Evolutionary conservation across 2,329 filamentous ascomycete genomes (phyloP).

Genomic region (Nigrospora sphaerica): DNA sequence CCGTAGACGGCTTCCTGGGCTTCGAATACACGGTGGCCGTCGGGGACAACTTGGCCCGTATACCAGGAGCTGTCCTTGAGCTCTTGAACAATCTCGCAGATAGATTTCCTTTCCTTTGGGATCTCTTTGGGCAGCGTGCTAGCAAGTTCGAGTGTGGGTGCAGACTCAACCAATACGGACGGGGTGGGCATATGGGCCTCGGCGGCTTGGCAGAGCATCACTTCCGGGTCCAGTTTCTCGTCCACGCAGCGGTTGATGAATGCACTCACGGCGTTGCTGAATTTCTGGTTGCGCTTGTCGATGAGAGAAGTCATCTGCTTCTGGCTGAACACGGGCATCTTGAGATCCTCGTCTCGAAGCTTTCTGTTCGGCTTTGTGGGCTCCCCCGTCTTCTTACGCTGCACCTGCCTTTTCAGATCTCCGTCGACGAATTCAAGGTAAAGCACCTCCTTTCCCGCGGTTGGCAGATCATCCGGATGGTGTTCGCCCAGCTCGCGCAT

Average conservation of each 20-base stretch:
- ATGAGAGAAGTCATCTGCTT: constrained; percentile 87
- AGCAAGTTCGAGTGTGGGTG: constrained; percentile 21
- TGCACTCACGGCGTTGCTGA: constrained; percentile 64
- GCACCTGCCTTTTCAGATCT: constrained; percentile 76
- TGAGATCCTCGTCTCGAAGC: constrained; percentile 70
- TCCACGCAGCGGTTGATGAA: constrained; percentile 71
- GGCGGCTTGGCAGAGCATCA: constrained; percentile 51
- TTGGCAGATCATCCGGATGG: constrained; percentile 21
- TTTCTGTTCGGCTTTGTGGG: constrained; percentile 60
- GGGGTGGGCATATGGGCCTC: constrained; percentile 57
- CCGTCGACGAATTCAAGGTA: constrained; percentile 91
- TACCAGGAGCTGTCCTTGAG: constrained; percentile 84
- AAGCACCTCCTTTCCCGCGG: constrained; percentile 58
- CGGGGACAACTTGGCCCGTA: constrained; percentile 82
- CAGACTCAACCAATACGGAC: constrained; percentile 31
- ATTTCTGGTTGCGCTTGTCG: constrained; percentile 82
- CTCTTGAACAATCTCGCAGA: constrained; percentile 79
- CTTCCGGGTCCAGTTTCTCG: constrained; percentile 59
- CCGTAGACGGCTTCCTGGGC: constrained; percentile 76
- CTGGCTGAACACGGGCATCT: constrained; percentile 88
- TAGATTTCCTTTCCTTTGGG: constrained; percentile 69
- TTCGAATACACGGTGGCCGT: constrained; percentile 87
- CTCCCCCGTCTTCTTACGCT: constrained; percentile 65
- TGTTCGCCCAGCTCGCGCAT: constrained; percentile 30
- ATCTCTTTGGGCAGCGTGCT: constrained; percentile 61